Conservation (phyloP, 371 early-diverging fungal species). For the Rhizopus delemar region DNA sequence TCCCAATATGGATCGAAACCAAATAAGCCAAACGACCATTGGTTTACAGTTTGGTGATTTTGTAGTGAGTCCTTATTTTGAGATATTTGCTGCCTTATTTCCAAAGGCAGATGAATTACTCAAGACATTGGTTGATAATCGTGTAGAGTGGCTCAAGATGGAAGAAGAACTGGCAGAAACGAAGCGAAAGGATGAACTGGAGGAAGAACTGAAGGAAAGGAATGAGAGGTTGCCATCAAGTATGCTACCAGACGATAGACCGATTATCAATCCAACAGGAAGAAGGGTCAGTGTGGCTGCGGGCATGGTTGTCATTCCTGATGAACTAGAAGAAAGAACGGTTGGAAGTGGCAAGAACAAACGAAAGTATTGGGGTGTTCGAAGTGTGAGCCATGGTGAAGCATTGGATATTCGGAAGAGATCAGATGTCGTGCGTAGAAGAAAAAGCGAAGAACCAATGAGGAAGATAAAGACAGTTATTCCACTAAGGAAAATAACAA, state of each 20-base stretch:
- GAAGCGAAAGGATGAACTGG: not conserved
- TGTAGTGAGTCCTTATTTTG: constrained; percentile 85
- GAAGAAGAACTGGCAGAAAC: constrained; percentile 24
- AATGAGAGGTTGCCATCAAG: constrained; percentile 32
- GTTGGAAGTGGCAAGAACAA: constrained; percentile 38
- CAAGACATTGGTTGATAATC: constrained; percentile 34
- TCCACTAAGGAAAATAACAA: not conserved
- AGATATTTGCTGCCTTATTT: constrained; percentile 72
- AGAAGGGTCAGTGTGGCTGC: constrained; percentile 61
- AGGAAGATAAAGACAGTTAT: not conserved
- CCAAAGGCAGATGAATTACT: constrained; percentile 58
- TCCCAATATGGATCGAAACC: constrained; percentile 83
- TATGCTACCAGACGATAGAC: constrained; percentile 36
- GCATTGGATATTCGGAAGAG: constrained; percentile 8
- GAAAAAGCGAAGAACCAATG: constrained; percentile 46
- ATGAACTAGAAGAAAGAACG: constrained; percentile 49
- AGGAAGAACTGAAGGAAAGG: constrained; percentile 9
- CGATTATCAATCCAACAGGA: constrained; percentile 46
- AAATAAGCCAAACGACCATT: constrained; percentile 74
- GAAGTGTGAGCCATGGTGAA: constrained; percentile 47
- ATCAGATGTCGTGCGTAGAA: constrained; percentile 23
- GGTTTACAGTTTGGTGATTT: constrained; percentile 83
- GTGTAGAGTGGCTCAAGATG: constrained; percentile 39
- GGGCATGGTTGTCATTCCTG: constrained; percentile 56
- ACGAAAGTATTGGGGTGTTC: constrained; percentile 43